Conservation (phyloP, 1,284 basidiomycete genomes). For the Apiotrichum akiyoshidainum region DNA sequence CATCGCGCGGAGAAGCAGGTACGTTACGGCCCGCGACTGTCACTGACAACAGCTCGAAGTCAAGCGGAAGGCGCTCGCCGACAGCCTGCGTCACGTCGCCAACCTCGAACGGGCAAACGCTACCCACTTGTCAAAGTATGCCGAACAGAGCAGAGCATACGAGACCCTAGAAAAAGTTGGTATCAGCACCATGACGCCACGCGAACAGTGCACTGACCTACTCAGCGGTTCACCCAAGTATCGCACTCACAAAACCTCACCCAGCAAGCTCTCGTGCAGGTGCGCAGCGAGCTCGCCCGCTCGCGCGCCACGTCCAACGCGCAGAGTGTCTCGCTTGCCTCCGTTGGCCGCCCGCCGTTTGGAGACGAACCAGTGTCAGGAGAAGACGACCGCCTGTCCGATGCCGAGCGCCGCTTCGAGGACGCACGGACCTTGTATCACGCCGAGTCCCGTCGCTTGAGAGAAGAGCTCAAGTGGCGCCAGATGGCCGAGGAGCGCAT, state of each 20-base stretch:
- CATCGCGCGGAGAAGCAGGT: constrained; percentile 50
- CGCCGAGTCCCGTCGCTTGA: constrained; percentile 66
- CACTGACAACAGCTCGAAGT: constrained; percentile 30
- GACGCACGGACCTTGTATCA: constrained; percentile 81
- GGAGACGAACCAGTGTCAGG: too few relatives aligned
- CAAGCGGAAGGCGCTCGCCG: constrained; percentile 41
- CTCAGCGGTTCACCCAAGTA: constrained; percentile 72
- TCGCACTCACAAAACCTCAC: constrained; percentile 48
- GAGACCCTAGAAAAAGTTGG: constrained; percentile 51
- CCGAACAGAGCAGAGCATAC: constrained; percentile 39
- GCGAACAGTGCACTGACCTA: background rate
- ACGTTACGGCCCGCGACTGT: constrained; percentile 45
- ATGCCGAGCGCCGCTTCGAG: constrained; percentile 59
- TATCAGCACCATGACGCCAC: background rate
- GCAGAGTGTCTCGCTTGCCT: background rate
- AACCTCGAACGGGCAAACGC: constrained; percentile 47
- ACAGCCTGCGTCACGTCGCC: constrained; percentile 38
- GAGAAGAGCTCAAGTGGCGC: constrained; percentile 55
- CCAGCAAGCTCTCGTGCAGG: constrained; percentile 45
- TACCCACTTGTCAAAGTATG: constrained; percentile 40
- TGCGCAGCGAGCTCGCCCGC: constrained; percentile 38
- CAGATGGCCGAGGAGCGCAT: constrained; percentile 42
- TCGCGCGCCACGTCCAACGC: constrained; percentile 23
- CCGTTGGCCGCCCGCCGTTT: too few relatives aligned
- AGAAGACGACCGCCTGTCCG: constrained; percentile 53